Base-by-base conservation (phyloP, 2,329 filamentous ascomycete species). In the Curvularia eragrostidis region DNA sequence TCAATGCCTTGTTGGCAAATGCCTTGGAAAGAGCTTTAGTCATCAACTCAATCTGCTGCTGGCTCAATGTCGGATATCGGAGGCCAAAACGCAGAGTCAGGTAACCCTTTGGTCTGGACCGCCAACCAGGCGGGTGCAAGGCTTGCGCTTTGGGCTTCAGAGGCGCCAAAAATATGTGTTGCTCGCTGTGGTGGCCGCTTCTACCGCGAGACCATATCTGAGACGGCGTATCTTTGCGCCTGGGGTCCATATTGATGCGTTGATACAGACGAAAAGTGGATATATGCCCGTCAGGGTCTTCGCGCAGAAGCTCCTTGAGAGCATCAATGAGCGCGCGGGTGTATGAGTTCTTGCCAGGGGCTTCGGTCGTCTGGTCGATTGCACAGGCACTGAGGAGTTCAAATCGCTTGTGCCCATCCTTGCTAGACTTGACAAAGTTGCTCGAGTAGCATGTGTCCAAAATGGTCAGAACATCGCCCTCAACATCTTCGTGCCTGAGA, bases 391-490 rank as follows among this genome's bases (percentile, higher is more conserved):
- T 72, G 8, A 77, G 56, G 2, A 76, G 52, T 46, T 77, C 73
- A 13, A 76, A 75, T 5, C 69, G 73, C 44, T 68, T 61, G 3
- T 56, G 61, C 8, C 68, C 62, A 10, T 66, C 63, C 34, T 56
- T 67, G 12, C 55, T 62, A 1, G 70, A 70, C 42, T 77, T 76
- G 13, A 62, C 56, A 5, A 71, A 52, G 51, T 77, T 77, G 65
- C 72, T 75, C 0, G 75, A 63, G 48, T 73, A 78, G 68, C 77
- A 79, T 0, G 73, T 73, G 52, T 79, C 77, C 9, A 79, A 56
- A 15, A 79, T 78, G 4, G 69, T 73, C 9, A 79, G 58, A 1
- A 77, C 69, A 41, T 79, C 77, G 9, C 65, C 66, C 30, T 75
- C 68, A 0, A 74, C 66, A 7, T 71, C 65, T 0, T 74, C 65